Base-by-base conservation (phyloP, 352 stramenopile species). In the Globisporangium orthogonon region DNA sequence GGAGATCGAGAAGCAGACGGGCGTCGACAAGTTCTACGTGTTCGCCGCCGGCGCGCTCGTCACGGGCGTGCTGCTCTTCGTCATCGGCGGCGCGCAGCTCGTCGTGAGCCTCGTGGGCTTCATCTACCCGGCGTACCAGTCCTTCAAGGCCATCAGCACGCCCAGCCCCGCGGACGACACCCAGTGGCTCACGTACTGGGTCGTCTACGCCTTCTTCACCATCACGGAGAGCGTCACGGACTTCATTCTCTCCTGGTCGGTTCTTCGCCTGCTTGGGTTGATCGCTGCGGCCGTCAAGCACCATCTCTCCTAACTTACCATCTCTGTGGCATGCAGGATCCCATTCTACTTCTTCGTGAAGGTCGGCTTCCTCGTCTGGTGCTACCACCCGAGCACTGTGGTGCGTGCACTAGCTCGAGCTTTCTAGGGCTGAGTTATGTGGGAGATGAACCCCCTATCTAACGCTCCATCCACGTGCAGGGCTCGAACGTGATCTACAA, bases 201-300 rank as follows among this genome's bases (percentile, higher is more conserved):
- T 98, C 60, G 87, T 99, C 33, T 99, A 98, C 75, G 79, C 93
- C 31, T 96, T 98, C 67, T 99, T 98, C 69, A 97, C 91, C 62
- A 86, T 99, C 53, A 95, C 97, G 17, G 96, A 98, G 67, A 74
- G 82, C 54, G 58, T 92, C 61, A 92, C 83, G 37, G 80, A 94
- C 62, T 60, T 91, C 13, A n/a, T 94, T 29, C 66, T 94, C 35
- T 88, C 79, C 46, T 92, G 84, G 78, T 86, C 63, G 46, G 71
- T 67, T 23, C 23, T 23, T 23, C 23, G 23, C 23, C 23, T 23
- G 23, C 23, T 23, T 31, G 7, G 7, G 29, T 17, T 52, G 41
- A 33, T 67, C 49, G 4, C 30, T 50, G 40, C 7, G 52, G 18
- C 14, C 7, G 14, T 10, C 28, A 57, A 40, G 43, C 15, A 23